Percentiles rank a stretch among this genome's conserved stretches.
Evolutionary conservation across 148 eudicot genomes (phyloP).

Genomic region (Heliosperma pusillum): DNA sequence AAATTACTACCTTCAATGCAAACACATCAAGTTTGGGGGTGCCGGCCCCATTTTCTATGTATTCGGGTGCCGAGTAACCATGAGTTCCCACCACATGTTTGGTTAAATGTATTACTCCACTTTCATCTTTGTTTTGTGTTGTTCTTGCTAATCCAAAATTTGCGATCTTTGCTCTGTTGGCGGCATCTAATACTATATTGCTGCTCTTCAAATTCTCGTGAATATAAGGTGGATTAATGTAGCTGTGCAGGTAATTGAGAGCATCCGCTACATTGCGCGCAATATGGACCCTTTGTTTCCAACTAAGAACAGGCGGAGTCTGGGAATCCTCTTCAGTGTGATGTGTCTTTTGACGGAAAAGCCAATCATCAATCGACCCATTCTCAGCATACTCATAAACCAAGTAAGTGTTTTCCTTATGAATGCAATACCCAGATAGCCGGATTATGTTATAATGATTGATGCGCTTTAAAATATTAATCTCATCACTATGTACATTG

Average conservation of each 20-base stretch:
- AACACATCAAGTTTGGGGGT: slow-evolving; percentile 78
- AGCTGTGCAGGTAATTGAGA: slow-evolving; percentile 75
- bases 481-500: slow-evolving; percentile 49
- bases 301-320: slow-evolving; percentile 12
- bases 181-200: slow-evolving; percentile 51
- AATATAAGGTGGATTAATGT: slow-evolving; percentile 63
- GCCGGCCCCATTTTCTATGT: slow-evolving; percentile 60
- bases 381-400: slow-evolving; percentile 71
- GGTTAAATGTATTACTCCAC: slow-evolving; percentile 44
- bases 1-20: slow-evolving; percentile 56
- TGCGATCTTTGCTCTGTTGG: slow-evolving; percentile 54
- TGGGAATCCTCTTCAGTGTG: slow-evolving; percentile 18
- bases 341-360: slow-evolving; percentile 26
- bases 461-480: slow-evolving; percentile 53
- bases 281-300: slow-evolving; percentile 68
- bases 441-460: slow-evolving; percentile 66
- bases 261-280: slow-evolving; percentile 63
- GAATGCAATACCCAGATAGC: slow-evolving; percentile 66
- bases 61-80: slow-evolving; percentile 81
- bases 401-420: too few species aligned
- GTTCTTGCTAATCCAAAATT: slow-evolving; percentile 68
- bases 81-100: slow-evolving; percentile 74
- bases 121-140: slow-evolving; percentile 32
- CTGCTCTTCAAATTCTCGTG: slow-evolving; percentile 76
- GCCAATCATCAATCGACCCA: slow-evolving; percentile 56